Evolutionary conservation across 345 rosid genomes (phyloP), one percentile per base, ranked within the genome.

Genomic region (Lepidium didymum): DNA sequence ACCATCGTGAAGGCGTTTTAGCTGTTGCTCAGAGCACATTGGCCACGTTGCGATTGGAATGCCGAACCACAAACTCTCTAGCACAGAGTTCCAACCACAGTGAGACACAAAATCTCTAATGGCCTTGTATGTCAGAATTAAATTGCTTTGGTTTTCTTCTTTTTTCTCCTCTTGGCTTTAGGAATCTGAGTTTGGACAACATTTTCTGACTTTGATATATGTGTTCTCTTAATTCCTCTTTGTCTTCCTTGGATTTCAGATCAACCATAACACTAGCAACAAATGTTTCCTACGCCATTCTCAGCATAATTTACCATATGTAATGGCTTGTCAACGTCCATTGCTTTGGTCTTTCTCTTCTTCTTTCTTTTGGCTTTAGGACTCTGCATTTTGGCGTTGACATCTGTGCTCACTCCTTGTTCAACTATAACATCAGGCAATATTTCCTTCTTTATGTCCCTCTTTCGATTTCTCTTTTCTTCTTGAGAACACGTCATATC

Each of bases 1-100:
- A 75, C 80, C 84, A 81, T 79, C 13, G 18, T 44, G 33, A 77
- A 83, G 0, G 83, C 90, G 8, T n/a, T 80, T 86, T 8, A 80
- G 67, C 74, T 83, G 90, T 21, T 81, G 86, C 49, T 86, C 86
- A 0, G 81, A 83, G 8, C 75, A 78, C 43, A 83, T 49, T 2
- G 86, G 86, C 87, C 77, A 86, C 1, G 87, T 70, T 3, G 57
- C 77, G 2, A 75, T 76, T 1, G 85, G 79, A 34, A 79, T 82
- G 4, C 85, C 80, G 35, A 44, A 66, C 89, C 84, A 78, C 68
- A 85, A 58, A 66, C 84, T 83, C 80, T 85, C 84, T 4, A 81
- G 18, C 21, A 70, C 42, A 0, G 84, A 82, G 70, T 79, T 85
- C 89, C 89, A 81, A 1, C 89, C 85, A 3, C 81, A 79, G 33